Evolutionary conservation across 176 grass and related monocot species (phyloP), one percentile per base, ranked within the genome.

Genomic region (Oryza brachyantha): DNA sequence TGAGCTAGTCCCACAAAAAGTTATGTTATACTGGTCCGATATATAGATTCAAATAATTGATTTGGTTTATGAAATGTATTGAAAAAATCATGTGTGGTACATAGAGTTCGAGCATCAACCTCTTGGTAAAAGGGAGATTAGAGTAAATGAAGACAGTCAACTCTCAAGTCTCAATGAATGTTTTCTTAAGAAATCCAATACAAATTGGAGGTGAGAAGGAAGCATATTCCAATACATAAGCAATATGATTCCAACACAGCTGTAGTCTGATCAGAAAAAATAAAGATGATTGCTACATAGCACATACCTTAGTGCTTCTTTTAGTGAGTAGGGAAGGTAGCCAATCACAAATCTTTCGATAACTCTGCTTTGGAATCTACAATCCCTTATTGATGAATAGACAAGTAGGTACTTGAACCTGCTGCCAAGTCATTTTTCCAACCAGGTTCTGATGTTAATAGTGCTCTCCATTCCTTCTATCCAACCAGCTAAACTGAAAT

Each of bases 1-100:
- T 66, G 79, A 87, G 72, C 36, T 72, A 84, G 83, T 60, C 57
- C 58, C 39, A 17, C 77, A 58, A 14, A 54, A 77, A 48, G 72
- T 64, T 59, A 41, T 61, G 25, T 10, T 62, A 77, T 54, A 13
- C 54, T 76, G 26, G 24, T 70, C 43, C 31, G 22, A 22, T 48
- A 58, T 2, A 11, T 27, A 72, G 42, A 70, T 22, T 78, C 21
- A 87, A 72, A 70, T 71, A 58, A 22, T 64, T 86, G 79, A 77
- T 71, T 32, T 81, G 59, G 43, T 54, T 86, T 58, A 21, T 64
- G 8, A 73, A 25, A 72, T 27, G 39, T 46, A 45, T 70, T 28
- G 67, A 71, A 70, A 45, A 27, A 68, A 40, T 8, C 17, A 21
- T 57, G 43, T 25, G 25, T 22, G 58, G 39, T 35, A 68, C 5